A percentile compares a stretch with the other conserved stretches of the same genome.
Evolutionary conservation across 331 rosid genomes (phyloP).

Genomic region (Dryas integrifolia): DNA sequence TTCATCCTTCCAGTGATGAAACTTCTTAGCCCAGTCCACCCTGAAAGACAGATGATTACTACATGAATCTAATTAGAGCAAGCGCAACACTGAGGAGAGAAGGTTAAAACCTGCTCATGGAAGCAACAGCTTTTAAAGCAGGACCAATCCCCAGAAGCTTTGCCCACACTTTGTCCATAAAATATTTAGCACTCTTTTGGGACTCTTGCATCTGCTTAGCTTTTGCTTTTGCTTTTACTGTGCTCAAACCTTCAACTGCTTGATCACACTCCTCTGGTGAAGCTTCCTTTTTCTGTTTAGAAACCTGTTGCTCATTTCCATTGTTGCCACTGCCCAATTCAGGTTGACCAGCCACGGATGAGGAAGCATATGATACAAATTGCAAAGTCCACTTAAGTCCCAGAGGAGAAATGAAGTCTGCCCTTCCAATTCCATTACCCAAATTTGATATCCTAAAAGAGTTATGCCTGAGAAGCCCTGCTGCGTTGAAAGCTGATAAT

Average conservation of each 20-base stretch:
- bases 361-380: too few species aligned
- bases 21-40: constrained; percentile 91
- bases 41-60: constrained; percentile 30
- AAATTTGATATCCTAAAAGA: too few species aligned
- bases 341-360: too few species aligned
- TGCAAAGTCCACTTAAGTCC: too few species aligned
- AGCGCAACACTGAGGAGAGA: too few species aligned
- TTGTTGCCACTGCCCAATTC: constrained; percentile 27
- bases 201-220: constrained; percentile 67
- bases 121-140: constrained; percentile 66
- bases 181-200: constrained; percentile 34
- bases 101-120: constrained; percentile 71
- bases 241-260: constrained; percentile 83
- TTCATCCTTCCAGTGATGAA: constrained; percentile 73
- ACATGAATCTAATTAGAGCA: too few species aligned
- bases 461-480: too few species aligned
- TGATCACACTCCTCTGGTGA: constrained; percentile 95
- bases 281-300: constrained; percentile 65
- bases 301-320: constrained; percentile 30
- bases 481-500: too few species aligned
- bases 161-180: constrained; percentile 54
- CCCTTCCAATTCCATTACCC: too few species aligned
- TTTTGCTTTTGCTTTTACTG: constrained; percentile 72
- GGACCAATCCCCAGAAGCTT: constrained; percentile 72
- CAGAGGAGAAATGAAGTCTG: too few species aligned